Base-by-base conservation (phyloP, 2,329 filamentous ascomycete genomes). In the Xylariales sp. region DNA sequence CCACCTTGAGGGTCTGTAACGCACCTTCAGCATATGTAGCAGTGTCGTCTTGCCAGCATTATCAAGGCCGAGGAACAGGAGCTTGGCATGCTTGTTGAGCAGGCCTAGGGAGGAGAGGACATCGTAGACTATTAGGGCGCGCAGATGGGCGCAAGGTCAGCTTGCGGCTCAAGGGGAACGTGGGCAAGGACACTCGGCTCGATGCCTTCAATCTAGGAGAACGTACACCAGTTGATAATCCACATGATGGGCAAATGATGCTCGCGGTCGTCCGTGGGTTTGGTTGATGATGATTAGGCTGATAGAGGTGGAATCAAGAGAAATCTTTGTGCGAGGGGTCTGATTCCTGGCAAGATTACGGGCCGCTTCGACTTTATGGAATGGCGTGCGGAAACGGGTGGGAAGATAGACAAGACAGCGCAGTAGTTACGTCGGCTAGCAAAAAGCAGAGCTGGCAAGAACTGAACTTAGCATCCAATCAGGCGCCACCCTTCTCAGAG, bases 41-140 rank as follows among this genome's bases (percentile, higher is more conserved):
- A 95, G 73, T 30, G 89, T 95, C 38, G 89, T 95, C 76, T 95
- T 95, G 67, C 89, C 89, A 36, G 89, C 89, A 70, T 95, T 95
- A 65, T 95, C 89, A 46, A 95, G 83, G 53, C 89, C 89, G 48
- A 95, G 81, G 71, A 95, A 95, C 42, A 95, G 78, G 43, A 95
- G 79, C 78, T 95, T 95, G 57, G 88, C 89, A 66, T 95, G 88
- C 78, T 95, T 95, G 80, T 95, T 95, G 51, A 91, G 74, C 57
- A 95, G 76, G 55, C 89, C 89, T 47, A 95, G 77, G 49, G 81
- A 87, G 56, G 89, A 86, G 57, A 95, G 81, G 55, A 94, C 72
- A 72, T 95, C 88, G 77, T 88, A 95, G 69, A 95, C 88, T 88
- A 51, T 33, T 38, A 34, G 16, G 24, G n/a, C n/a, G n/a, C 16